phyloP scores from a whole-genome alignment of 164 flowering plant species.

The Vitis rotundifolia region DNA sequence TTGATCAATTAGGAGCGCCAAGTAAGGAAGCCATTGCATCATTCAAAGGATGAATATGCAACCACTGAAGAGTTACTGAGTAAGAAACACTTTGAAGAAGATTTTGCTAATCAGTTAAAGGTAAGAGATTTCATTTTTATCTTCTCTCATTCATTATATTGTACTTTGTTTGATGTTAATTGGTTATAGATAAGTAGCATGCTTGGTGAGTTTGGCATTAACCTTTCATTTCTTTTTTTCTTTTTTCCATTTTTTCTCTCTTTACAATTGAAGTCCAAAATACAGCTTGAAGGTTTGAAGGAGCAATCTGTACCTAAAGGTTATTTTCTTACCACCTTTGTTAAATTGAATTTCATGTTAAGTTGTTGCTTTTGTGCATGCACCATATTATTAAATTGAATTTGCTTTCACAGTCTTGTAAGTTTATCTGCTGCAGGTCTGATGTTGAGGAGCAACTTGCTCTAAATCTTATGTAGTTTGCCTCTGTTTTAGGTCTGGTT shows the following conservation, averaged over 20 bases:
- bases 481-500: too few species aligned
- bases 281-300: slow-evolving; percentile 44
- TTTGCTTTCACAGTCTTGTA: too few species aligned
- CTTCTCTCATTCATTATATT: not conserved
- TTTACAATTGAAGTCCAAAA: slow-evolving; percentile 1
- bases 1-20: slow-evolving; percentile 12
- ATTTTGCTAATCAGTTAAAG: slow-evolving; percentile 17
- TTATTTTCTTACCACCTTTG: slow-evolving; percentile 21
- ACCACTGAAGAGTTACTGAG: slow-evolving; percentile 1
- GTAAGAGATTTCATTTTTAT: slow-evolving; percentile 16
- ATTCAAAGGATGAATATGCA: slow-evolving; percentile 12
- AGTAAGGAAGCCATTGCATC: slow-evolving; percentile 9
- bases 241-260: too few species aligned
- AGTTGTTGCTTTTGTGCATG: too few species aligned
- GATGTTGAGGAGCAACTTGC: too few species aligned
- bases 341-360: not conserved
- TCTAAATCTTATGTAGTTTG: too few species aligned
- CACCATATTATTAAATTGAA: too few species aligned
- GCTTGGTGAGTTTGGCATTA: not conserved
- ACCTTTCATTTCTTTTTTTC: slow-evolving; percentile 4
- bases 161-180: not conserved
- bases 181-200: not conserved
- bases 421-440: too few species aligned
- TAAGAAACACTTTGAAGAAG: slow-evolving; percentile 8
- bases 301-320: slow-evolving; percentile 36